phyloP scores from a whole-genome alignment of 371 early-diverging fungal species.

The Circinella umbellata region DNA sequence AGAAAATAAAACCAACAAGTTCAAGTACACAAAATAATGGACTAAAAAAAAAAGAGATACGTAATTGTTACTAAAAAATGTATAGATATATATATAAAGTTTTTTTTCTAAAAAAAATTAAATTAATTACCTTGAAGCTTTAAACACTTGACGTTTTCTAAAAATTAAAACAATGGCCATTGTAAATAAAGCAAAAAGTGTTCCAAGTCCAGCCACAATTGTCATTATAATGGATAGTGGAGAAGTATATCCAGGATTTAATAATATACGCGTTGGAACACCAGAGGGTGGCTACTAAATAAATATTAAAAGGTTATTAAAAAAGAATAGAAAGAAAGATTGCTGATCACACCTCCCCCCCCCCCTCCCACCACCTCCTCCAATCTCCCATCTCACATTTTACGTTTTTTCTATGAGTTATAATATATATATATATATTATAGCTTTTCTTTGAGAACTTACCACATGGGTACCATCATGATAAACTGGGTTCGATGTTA shows the following conservation, averaged over 20 bases:
- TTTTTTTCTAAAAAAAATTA: background rate
- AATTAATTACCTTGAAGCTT: constrained; percentile 66
- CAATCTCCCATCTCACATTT: no score
- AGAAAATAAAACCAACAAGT: constrained; percentile 48
- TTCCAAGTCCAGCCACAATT: constrained; percentile 47
- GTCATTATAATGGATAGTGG: constrained; percentile 48
- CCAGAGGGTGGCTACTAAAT: constrained; percentile 38
- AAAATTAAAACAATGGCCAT: constrained; percentile 42
- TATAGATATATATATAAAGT: no score
- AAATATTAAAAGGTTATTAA: background rate
- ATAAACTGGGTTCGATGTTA: constrained; percentile 55
- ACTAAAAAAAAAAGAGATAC: constrained; percentile 29
- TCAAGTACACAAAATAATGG: constrained; percentile 61
- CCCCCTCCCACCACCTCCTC: no score
- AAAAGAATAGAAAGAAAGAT: no score
- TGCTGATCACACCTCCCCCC: no score
- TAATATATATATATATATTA: no score
- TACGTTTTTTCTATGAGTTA: no score
- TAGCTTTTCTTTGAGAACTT: background rate
- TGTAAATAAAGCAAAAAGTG: constrained; percentile 37
- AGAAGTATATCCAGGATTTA: constrained; percentile 48
- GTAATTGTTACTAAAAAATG: background rate
- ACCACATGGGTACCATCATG: constrained; percentile 50
- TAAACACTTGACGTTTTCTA: constrained; percentile 54
- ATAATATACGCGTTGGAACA: constrained; percentile 26